These are phyloP conservation scores for Castanea crenata DNA, from an alignment of 306 rosid species.

Conservation along the genomic window DNA sequence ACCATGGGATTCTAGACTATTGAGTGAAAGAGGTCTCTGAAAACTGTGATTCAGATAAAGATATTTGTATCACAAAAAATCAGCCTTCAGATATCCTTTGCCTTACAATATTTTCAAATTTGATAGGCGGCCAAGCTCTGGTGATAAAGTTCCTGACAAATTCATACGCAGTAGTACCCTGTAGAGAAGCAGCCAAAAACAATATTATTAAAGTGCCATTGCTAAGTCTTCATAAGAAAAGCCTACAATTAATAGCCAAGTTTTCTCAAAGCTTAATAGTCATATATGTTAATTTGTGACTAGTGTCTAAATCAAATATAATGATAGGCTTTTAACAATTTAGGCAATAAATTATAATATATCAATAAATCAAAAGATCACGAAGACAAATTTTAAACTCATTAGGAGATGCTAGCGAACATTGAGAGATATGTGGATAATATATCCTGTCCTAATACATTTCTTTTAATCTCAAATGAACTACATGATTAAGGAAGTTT, in stretches of 20 bases:
- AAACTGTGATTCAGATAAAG: background rate
- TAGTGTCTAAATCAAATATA: background rate
- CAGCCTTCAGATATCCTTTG: background rate
- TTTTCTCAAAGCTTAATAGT: conserved; percentile 17
- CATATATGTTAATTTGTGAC: background rate
- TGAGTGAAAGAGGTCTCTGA: background rate
- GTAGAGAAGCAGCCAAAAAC: conserved; percentile 29
- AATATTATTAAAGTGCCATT: conserved; percentile 4
- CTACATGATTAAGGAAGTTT: background rate
- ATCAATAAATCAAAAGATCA: conserved; percentile 16
- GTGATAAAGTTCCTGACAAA: conserved; percentile 69
- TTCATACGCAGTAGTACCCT: conserved; percentile 70
- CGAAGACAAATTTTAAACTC: background rate
- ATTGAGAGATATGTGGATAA: background rate
- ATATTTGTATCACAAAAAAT: background rate
- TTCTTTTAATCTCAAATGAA: background rate
- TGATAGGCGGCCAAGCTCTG: conserved; percentile 65
- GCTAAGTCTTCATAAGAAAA: conserved; percentile 7
- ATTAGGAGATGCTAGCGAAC: background rate
- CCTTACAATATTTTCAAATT: conserved; percentile 70
- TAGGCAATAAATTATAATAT: background rate
- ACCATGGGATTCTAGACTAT: background rate
- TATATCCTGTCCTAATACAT: background rate
- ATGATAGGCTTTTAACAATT: background rate
- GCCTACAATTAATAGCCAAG: background rate